phyloP scores from a whole-genome alignment of 2,329 filamentous ascomycete genomes.

The Corinectria fuckeliana region DNA sequence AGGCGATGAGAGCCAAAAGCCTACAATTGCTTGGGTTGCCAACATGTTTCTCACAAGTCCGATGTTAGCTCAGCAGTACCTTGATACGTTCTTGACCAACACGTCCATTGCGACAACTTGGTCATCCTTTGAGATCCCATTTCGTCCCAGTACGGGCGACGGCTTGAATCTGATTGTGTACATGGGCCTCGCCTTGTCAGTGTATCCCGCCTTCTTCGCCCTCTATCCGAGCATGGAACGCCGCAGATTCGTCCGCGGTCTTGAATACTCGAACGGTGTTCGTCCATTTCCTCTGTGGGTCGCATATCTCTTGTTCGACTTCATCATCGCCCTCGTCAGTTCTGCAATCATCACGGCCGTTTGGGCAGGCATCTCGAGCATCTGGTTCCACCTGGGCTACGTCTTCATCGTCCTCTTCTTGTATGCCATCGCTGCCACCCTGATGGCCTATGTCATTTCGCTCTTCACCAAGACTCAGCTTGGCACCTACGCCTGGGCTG shows the following conservation, averaged over 20 bases:
- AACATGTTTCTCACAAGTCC: conserved; percentile 64
- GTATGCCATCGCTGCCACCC: conserved; percentile 78
- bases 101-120: conserved; percentile 75
- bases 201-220: conserved; percentile 85
- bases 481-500: conserved; percentile 82
- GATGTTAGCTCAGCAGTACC: conserved; percentile 69
- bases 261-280: conserved; percentile 93
- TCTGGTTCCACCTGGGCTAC: conserved; percentile 82
- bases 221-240: conserved; percentile 89
- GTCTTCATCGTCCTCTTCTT: conserved; percentile 82
- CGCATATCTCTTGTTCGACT: conserved; percentile 83
- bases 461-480: conserved; percentile 81
- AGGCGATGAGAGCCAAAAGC: conserved; percentile 62
- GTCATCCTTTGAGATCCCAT: conserved; percentile 77
- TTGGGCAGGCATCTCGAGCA: conserved; percentile 67
- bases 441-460: conserved; percentile 82
- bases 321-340: conserved; percentile 70
- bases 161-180: conserved; percentile 82
- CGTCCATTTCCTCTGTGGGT: conserved; percentile 82
- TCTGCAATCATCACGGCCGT: conserved; percentile 72
- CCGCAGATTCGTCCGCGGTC: conserved; percentile 76
- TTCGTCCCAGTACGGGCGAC: conserved; percentile 70
- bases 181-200: conserved; percentile 77
- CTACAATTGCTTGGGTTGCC: conserved; percentile 75
- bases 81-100: conserved; percentile 71